Percentiles rank a stretch among this genome's conserved stretches.
phyloP scores from a whole-genome alignment of 2,329 filamentous ascomycete species.

The Exserohilum rostratum region DNA sequence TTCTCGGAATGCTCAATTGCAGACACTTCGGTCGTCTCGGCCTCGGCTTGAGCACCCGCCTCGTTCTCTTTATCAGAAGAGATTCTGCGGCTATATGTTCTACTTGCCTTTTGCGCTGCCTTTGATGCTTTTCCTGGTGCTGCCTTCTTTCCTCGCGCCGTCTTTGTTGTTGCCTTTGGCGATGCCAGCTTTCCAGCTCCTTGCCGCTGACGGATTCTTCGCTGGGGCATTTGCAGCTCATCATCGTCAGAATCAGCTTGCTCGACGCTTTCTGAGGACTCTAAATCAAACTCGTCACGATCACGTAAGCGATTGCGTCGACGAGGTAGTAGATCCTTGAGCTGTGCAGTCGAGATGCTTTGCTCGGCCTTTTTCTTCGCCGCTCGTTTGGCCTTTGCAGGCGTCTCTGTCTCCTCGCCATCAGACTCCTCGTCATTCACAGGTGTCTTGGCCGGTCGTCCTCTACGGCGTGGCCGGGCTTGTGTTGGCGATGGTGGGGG shows the following conservation, averaged over 20 bases:
- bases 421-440: conserved; percentile 31
- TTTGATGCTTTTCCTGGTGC: conserved; percentile 23
- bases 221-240: conserved; percentile 45
- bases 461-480: conserved; percentile 24
- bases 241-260: conserved; percentile 50
- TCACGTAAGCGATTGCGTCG: conserved; percentile 42
- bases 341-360: conserved; percentile 51
- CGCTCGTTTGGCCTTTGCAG: conserved; percentile 24
- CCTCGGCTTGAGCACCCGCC: conserved; percentile 27
- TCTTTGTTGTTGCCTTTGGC: conserved; percentile 36
- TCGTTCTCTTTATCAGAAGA: conserved; percentile 54
- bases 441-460: conserved; percentile 22
- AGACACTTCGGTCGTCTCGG: conserved; percentile 37
- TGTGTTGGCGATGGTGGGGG: conserved; percentile 21
- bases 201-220: conserved; percentile 27
- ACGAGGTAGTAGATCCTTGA: conserved; percentile 54
- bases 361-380: conserved; percentile 36
- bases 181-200: conserved; percentile 23
- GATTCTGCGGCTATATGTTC: conserved; percentile 43
- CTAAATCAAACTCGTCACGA: conserved; percentile 51
- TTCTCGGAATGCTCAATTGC: conserved; percentile 38
- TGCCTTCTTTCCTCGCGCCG: conserved; percentile 30
- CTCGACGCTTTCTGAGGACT: conserved; percentile 43
- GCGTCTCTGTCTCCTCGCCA: conserved; percentile 31
- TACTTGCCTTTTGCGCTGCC: conserved; percentile 29